A percentile compares a stretch with the other conserved stretches of the same genome.
Evolutionary conservation across 208 protist species (phyloP).

Genomic region (Phytomonas sp.): DNA sequence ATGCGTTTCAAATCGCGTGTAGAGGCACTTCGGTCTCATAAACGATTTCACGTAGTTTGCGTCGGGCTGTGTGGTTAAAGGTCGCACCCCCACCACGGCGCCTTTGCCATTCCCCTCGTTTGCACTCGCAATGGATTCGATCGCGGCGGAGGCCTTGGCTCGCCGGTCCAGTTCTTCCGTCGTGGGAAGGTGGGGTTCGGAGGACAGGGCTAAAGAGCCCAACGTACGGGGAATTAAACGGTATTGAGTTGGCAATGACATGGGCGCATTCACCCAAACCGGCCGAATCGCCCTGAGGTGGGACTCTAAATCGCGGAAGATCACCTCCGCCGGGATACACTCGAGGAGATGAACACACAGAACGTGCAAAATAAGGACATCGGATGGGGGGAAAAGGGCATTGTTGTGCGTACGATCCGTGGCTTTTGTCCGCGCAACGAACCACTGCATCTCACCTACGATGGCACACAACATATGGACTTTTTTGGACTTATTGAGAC

Average conservation of each 20-base stretch:
- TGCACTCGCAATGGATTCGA: not conserved
- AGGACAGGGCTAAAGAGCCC: constrained; percentile 30
- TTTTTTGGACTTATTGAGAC: constrained; percentile 20
- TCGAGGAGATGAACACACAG: constrained; percentile 69
- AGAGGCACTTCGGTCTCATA: constrained; percentile 46
- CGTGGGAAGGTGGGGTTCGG: constrained; percentile 11
- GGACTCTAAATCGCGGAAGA: constrained; percentile 43
- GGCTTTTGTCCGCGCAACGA: constrained; percentile 62
- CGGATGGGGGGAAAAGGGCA: constrained; percentile 82
- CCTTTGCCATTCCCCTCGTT: not conserved
- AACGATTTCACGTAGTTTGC: constrained; percentile 28
- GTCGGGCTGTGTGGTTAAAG: constrained; percentile 23
- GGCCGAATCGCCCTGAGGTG: constrained; percentile 33
- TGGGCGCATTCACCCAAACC: constrained; percentile 68
- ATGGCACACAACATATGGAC: constrained; percentile 66
- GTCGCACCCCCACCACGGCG: constrained; percentile 4
- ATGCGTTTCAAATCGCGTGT: constrained; percentile 31
- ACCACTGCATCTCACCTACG: constrained; percentile 83
- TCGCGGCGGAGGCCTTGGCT: not conserved
- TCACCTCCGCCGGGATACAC: constrained; percentile 66
- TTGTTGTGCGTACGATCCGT: constrained; percentile 86
- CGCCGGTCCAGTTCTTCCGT: constrained; percentile 1
- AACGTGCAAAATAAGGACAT: constrained; percentile 83
- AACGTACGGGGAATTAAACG: constrained; percentile 49
- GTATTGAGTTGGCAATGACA: constrained; percentile 75